Conservation (phyloP, 2,329 filamentous ascomycete genomes). For the Huntiella bhutanensis region DNA sequence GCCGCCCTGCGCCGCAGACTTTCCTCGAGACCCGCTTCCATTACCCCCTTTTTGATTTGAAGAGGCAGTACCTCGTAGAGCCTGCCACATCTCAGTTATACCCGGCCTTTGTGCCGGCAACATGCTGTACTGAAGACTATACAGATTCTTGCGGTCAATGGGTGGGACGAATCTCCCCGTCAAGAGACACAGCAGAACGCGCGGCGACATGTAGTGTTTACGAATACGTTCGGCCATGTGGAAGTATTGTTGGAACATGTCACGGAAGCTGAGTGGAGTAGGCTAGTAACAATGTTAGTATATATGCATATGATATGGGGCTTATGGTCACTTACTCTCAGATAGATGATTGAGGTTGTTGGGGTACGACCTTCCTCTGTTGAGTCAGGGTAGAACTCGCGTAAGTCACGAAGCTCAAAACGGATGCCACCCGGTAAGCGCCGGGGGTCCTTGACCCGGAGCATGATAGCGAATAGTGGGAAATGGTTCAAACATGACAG, state of each 20-base stretch:
- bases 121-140: slow-evolving; percentile 96
- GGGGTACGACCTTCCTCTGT: slow-evolving; percentile 14
- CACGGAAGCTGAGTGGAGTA: slow-evolving; percentile 71
- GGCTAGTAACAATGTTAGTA: slow-evolving; percentile 32
- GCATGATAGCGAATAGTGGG: slow-evolving; percentile 89
- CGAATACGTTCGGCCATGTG: slow-evolving; percentile 81
- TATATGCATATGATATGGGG: not conserved
- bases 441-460: slow-evolving; percentile 79
- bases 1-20: not conserved
- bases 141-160: slow-evolving; percentile 83
- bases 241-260: slow-evolving; percentile 95
- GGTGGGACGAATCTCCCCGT: slow-evolving; percentile 89
- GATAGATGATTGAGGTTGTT: slow-evolving; percentile 63
- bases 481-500: slow-evolving; percentile 95
- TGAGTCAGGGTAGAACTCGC: slow-evolving; percentile 26
- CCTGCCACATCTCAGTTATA: slow-evolving; percentile 71
- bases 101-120: slow-evolving; percentile 64
- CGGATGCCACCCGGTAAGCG: slow-evolving; percentile 72
- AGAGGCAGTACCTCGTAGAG: slow-evolving; percentile 33
- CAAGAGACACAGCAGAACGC: slow-evolving; percentile 70
- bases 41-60: slow-evolving; percentile 15
- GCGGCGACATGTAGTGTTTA: slow-evolving; percentile 83
- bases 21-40: slow-evolving; percentile 13
- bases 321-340: slow-evolving; percentile 42
- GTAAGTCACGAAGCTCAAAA: slow-evolving; percentile 72